Evolutionary conservation across 2,329 filamentous ascomycete species (phyloP), one percentile per base, ranked within the genome.

Genomic region (Plectosphaerella cucumerina): DNA sequence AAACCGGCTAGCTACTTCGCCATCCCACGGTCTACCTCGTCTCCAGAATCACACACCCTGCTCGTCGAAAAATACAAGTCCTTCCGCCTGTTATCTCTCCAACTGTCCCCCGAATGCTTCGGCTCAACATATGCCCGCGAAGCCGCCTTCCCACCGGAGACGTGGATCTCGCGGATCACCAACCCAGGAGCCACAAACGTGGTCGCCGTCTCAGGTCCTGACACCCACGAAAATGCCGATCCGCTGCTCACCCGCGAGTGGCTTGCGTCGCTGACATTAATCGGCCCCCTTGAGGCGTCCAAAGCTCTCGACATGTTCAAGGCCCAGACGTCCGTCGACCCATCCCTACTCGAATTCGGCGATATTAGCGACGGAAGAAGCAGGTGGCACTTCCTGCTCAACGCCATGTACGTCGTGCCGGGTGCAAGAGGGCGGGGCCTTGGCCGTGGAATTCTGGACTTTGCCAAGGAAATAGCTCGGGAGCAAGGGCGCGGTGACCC

Each of bases 321-420:
- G 21, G 33, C 14, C 0, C 22, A 47, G 5, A 21, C 50, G n/a
- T 35, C 52, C 31, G 37, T 49, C 10, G 47, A 49, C 2, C 26
- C 44, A 9, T 22, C 21, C 2, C 21, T 52, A 23, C 31, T 35
- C 12, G 43, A 50, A 9, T 42, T 50, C 3, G 39, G 44, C 3
- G 17, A 14, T 3, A 17, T 37, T 2, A 14, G 34, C 2, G 15
- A 43, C 3, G 26, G 21, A 1, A 6, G 5, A 20, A 26, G n/a
- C 10, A 21, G 3, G 12, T 34, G 8, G 31, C 45, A 53, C 9
- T 53, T 43, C 22, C 26, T 48, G 10, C 18, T 53, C 17, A 53
- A 49, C 12, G 53, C 48, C 12, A 55, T 55, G 51, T 55, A 49
- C 22, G 53, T 55, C 12, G 9, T 49, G 1, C 53, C 51, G 6